phyloP scores from a whole-genome alignment of 352 stramenopile species.

The Globisporangium sylvaticum region DNA sequence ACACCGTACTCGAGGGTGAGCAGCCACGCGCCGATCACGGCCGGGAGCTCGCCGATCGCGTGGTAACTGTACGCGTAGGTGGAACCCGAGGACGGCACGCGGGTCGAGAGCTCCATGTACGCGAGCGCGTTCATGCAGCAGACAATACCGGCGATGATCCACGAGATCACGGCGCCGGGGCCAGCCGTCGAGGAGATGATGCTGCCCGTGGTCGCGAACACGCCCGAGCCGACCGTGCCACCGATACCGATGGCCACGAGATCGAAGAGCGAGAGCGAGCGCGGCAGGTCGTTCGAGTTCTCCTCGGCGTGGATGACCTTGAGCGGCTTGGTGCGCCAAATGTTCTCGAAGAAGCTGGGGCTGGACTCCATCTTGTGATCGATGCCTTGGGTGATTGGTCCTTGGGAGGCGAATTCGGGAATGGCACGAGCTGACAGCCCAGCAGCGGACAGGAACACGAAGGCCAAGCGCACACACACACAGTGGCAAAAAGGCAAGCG shows the following conservation, averaged over 20 bases:
- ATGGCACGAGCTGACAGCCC: slow-evolving; percentile 4
- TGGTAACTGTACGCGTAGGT: slow-evolving; percentile 94
- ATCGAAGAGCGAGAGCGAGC: slow-evolving; percentile 84
- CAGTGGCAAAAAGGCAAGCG: too few relatives aligned
- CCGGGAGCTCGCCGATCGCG: slow-evolving; percentile 89
- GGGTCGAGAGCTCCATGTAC: slow-evolving; percentile 88
- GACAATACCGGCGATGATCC: slow-evolving; percentile 75
- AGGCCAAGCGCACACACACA: too few relatives aligned
- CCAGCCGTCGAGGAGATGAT: slow-evolving; percentile 80
- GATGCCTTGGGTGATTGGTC: not conserved
- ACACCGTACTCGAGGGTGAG: slow-evolving; percentile 93
- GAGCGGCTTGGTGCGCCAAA: slow-evolving; percentile 74
- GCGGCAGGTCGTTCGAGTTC: slow-evolving; percentile 53
- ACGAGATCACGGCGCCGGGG: slow-evolving; percentile 77
- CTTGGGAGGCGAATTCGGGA: slow-evolving; percentile 8
- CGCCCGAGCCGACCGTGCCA: slow-evolving; percentile 86
- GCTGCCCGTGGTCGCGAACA: slow-evolving; percentile 85
- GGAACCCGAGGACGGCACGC: slow-evolving; percentile 84
- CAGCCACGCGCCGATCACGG: slow-evolving; percentile 83
- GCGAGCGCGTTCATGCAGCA: slow-evolving; percentile 81
- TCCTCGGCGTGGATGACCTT: slow-evolving; percentile 75
- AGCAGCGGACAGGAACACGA: not conserved
- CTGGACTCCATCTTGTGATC: slow-evolving; percentile 16
- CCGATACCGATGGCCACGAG: slow-evolving; percentile 90
- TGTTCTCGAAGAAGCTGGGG: slow-evolving; percentile 40